Evolutionary conservation across 139 green algal genomes (phyloP), one percentile per base, ranked within the genome.

Genomic region (Zygnema circumcarinatum): DNA sequence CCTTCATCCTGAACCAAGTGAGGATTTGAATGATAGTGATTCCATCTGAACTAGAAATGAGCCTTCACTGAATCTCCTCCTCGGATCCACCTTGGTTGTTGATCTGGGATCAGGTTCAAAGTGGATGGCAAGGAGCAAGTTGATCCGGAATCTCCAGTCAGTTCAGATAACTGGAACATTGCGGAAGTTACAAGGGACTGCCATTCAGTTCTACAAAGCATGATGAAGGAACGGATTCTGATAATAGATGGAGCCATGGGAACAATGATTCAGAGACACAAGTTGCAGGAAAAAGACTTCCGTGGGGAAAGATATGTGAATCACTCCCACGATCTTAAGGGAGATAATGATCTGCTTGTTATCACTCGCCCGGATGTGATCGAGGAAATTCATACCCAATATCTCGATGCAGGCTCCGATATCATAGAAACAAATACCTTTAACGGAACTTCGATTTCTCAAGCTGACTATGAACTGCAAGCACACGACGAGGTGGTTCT

Each of bases 351-450:
- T 87, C 29, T 99, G 38, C 92, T 99, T 84, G 95, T 98, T 56
- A 91, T 99, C 74, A 98, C 97, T 21, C 91, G 94, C 21, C 97
- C 97, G 0, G 96, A 99, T 75, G 92, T 99, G 39, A 97, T 99
- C 53, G 88, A 90, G 38, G 93, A 95, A 31, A 99, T 99, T 92
- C 97, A 99, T 94, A 95, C 69, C 1, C 90, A 93, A 36, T 99
- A 97, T 93, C 90, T 99, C 79, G 95, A 96, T 62, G 94, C 76
- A 20, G 96, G 96, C 1, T 95, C 97, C 11, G 97, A 99, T 93
- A 98, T 99, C 90, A 95, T 99, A 47, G 97, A 99, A 93, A 99
- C 97, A 81, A 99, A 99, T 94, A 99, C 97, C 41, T 99, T 99
- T 95, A 99, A 98, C 81, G 96, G 95, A 56, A 98, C 95, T 36